Evolutionary conservation across 371 early-diverging fungal species (phyloP), one percentile per base, ranked within the genome.

Genomic region (Saksenaea oblongispora): DNA sequence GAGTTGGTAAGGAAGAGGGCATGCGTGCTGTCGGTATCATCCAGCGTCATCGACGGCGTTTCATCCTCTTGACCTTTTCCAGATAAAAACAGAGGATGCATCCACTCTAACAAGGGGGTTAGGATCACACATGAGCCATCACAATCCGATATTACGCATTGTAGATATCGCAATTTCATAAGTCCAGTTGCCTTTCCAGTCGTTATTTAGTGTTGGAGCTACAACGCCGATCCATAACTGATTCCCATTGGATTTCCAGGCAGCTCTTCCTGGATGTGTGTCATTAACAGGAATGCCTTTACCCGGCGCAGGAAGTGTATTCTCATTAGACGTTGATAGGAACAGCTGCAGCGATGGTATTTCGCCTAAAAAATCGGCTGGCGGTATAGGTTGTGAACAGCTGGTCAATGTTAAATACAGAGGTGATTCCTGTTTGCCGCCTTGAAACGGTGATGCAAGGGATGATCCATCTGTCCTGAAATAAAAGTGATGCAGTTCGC

Each of bases 131-230:
- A 28, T 56, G 22, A 7, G 36, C 51, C 34, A 61, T 5, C 47
- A 4, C 27, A 13, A 54, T 37, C 47, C 5, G 22, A n/a, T 7
- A 34, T 3, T 78, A 84, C 87, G 74, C 58, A 65, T 69, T 15
- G 80, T 84, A 8, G 87, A 85, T 54, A 76, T 71, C 27, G 76
- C 84, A 28, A 87, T 72, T 59, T 85, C 77, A 59, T 76, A 84
- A n/a, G 82, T 73, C 83, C 84, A 86, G 22, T 79, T 76, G 0
- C 84, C 87, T 26, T 66, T 57, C 79, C 78, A 80, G 26, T 72
- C 35, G 14, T 59, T 66, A 13, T 63, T 58, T 28, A 79, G 58
- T 1, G 77, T 41, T 9, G 84, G 79, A 9, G 79, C 77, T 0
- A 71, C 70, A 22, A 86, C 74, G 35, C 75, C 75, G 18, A 81